Base-by-base conservation (phyloP, 179 eudicot species). In the Sideroxylon spinosum region DNA sequence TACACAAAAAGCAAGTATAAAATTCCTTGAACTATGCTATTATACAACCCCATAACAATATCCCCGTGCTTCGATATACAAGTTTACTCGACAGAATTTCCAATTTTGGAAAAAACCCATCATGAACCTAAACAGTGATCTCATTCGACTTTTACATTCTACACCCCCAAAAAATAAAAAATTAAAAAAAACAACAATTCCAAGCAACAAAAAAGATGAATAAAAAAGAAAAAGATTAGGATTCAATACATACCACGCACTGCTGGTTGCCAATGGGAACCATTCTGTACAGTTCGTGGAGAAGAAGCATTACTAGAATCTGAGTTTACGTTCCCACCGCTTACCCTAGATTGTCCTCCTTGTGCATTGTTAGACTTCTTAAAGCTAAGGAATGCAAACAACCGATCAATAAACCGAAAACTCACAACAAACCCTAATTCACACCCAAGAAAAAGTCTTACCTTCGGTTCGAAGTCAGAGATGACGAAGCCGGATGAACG, bases 341-440 rank as follows among this genome's bases (percentile, higher is more conserved):
- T 77, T 23, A 73, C 84, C 88, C 95, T 82, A 56, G 88, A 16
- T 78, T 88, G 97, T 55, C 84, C 95, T 80, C 88, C 91, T 84
- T 87, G 98, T 80, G 85, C 89, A 89, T 85, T 85, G 80, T 80
- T 81, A 76, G 84, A 65, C 89, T 88, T 95, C 83, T 86, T 91
- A 73, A 67, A 87, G 61, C 94, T 89, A 80, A 64, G 37, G 59
- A 44, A 20, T 62, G 25, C 60, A 17, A 73, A 75, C 62, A 52
- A 29, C 7, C 66, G 12, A 78, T 28, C 57, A 73, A 44, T 75
- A 77, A 68, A 56, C 48, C 23, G 28, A 77, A 68, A 68, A 72
- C 63, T 61, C 68, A 69, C 13, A n/a, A 50, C 28, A 61, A 87
- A 78, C 83, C 80, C 85, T 83, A 80, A 81, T 68, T 50, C 3